These are phyloP conservation scores for Sherardia arvensis DNA, from an alignment of 257 asterid genomes.

Conservation along the genomic window DNA sequence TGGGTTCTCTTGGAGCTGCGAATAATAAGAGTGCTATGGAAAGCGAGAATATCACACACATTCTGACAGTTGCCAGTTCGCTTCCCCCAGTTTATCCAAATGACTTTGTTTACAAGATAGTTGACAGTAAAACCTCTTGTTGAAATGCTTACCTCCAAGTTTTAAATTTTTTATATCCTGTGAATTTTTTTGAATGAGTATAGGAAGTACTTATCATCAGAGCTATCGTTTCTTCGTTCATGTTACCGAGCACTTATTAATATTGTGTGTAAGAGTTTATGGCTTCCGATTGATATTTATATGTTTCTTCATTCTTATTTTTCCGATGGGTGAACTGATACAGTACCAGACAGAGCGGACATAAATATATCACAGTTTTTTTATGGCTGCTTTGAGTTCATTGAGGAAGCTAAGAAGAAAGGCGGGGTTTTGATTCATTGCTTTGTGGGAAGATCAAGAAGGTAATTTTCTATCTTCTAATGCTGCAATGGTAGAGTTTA, in stretches of 20 bases:
- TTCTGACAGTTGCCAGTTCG: constrained; percentile 53
- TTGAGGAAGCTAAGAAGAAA: constrained; percentile 57
- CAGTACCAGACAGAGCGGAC: constrained; percentile 63
- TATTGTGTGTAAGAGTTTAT: no score
- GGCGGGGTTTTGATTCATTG: constrained; percentile 83
- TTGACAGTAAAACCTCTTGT: constrained; percentile 32
- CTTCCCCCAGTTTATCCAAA: constrained; percentile 41
- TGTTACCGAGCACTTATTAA: not conserved
- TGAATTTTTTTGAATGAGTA: not conserved
- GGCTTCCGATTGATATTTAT: not conserved
- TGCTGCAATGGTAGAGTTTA: not conserved
- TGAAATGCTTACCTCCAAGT: not conserved
- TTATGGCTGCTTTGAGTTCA: constrained; percentile 66
- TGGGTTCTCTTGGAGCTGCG: constrained; percentile 94
- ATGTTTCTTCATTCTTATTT: not conserved
- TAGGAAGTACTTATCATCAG: not conserved
- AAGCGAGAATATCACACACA: constrained; percentile 59
- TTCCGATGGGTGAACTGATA: constrained; percentile 20
- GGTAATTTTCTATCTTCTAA: constrained; percentile 24
- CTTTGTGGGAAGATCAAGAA: constrained; percentile 80
- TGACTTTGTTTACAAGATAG: constrained; percentile 62
- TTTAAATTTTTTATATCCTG: no score
- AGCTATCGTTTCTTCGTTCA: not conserved
- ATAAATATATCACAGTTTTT: constrained; percentile 41
- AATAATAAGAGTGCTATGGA: constrained; percentile 38